Evolutionary conservation across 2,329 filamentous ascomycete genomes (phyloP).

Genomic region (Lizonia empirigonia): DNA sequence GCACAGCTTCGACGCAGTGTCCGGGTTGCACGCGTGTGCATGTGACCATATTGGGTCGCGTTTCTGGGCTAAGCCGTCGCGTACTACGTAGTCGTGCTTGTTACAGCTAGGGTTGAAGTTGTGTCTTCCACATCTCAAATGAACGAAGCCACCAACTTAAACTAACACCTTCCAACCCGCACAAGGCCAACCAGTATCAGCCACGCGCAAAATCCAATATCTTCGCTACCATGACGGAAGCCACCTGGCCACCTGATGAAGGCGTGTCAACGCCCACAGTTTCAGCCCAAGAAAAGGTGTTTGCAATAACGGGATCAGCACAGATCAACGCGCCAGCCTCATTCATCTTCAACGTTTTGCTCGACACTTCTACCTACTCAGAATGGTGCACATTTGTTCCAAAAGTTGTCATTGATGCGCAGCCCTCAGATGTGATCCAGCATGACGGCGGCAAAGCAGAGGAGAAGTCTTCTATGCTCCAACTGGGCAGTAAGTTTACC

Average conservation of each 20-base stretch:
- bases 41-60: neutral
- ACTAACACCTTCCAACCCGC: neutral
- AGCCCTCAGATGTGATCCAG: neutral
- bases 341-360: conserved; percentile 25
- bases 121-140: neutral
- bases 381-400: conserved; percentile 31
- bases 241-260: conserved; percentile 10
- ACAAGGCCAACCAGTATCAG: neutral
- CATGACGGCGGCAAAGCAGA: neutral
- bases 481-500: conserved; percentile 23
- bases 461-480: conserved; percentile 6
- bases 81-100: too few species aligned
- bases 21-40: neutral
- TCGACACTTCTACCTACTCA: conserved; percentile 22
- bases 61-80: neutral
- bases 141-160: too few species aligned
- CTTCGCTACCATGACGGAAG: conserved; percentile 3
- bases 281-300: conserved; percentile 1
- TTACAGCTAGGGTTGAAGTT: too few species aligned
- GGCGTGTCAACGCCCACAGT: conserved; percentile 13
- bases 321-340: conserved; percentile 22
- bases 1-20: too few species aligned
- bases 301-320: conserved; percentile 6
- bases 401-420: conserved; percentile 16
- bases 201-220: neutral